These are phyloP conservation scores for Mangifera indica DNA, from an alignment of 345 rosid species.

Conservation along the genomic window DNA sequence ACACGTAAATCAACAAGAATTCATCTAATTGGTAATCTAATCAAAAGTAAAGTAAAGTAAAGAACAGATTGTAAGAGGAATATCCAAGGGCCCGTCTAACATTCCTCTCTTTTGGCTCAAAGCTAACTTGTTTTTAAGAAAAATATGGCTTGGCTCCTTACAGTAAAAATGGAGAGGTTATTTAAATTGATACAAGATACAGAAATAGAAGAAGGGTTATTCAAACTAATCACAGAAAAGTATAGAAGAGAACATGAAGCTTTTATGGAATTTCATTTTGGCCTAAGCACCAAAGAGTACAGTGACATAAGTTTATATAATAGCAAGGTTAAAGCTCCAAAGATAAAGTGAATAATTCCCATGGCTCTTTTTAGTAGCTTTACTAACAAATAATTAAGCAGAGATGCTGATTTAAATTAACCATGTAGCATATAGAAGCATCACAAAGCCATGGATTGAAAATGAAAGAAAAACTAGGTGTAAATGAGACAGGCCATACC, in stretches of 20 bases:
- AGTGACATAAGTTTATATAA: neutral
- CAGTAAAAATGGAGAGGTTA: neutral
- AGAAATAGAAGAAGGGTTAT: neutral
- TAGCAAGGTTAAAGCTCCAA: neutral
- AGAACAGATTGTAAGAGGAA: no score
- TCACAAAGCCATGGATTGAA: slow-evolving; percentile 4
- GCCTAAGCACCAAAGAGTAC: neutral
- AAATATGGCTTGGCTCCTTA: neutral
- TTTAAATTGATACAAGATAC: neutral
- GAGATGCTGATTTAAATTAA: neutral
- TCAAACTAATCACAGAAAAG: neutral
- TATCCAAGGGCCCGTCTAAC: no score
- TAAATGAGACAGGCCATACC: slow-evolving; percentile 39
- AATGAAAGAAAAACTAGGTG: neutral
- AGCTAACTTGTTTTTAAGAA: neutral
- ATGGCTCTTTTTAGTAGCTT: neutral
- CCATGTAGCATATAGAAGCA: neutral
- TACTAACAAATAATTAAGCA: slow-evolving; percentile 9
- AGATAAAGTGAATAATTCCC: neutral
- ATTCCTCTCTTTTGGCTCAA: neutral
- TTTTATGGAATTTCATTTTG: neutral
- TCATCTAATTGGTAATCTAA: no score
- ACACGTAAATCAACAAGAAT: no score
- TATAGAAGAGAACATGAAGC: neutral
- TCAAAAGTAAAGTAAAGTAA: no score